phyloP scores from a whole-genome alignment of 371 early-diverging fungal species.

The Sporodiniella umbellata region DNA sequence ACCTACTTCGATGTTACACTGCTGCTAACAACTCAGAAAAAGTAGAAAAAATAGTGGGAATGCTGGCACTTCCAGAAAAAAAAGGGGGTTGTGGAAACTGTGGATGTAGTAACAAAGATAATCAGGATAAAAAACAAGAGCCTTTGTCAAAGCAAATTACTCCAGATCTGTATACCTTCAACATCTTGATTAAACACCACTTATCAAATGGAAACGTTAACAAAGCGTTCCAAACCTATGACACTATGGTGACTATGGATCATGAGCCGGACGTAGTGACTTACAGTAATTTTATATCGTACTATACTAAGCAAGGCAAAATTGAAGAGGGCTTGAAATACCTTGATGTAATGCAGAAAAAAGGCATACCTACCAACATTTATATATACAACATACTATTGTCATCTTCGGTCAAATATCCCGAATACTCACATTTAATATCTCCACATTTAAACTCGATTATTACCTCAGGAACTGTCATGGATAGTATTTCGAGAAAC shows the following conservation, averaged over 20 bases:
- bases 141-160: constrained; percentile 3
- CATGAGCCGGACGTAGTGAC: constrained; percentile 20
- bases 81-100: constrained; percentile 18
- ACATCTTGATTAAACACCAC: constrained; percentile 22
- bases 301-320: constrained; percentile 18
- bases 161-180: constrained; percentile 26
- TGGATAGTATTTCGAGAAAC: constrained; percentile 18
- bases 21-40: constrained; percentile 19
- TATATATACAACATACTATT: constrained; percentile 25
- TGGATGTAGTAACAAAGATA: constrained; percentile 7
- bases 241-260: constrained; percentile 19
- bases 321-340: constrained; percentile 21
- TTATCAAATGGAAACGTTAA: constrained; percentile 12
- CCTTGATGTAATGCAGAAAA: constrained; percentile 24
- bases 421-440: constrained; percentile 11
- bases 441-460: constrained; percentile 11
- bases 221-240: constrained; percentile 26
- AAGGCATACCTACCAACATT: constrained; percentile 22
- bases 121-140: neutral
- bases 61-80: constrained; percentile 11
- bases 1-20: constrained; percentile 17
- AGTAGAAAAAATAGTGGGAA: constrained; percentile 19
- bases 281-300: constrained; percentile 22
- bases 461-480: constrained; percentile 6
- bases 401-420: constrained; percentile 15